phyloP scores from a whole-genome alignment of 345 rosid genomes.

The Pistacia integerrima region DNA sequence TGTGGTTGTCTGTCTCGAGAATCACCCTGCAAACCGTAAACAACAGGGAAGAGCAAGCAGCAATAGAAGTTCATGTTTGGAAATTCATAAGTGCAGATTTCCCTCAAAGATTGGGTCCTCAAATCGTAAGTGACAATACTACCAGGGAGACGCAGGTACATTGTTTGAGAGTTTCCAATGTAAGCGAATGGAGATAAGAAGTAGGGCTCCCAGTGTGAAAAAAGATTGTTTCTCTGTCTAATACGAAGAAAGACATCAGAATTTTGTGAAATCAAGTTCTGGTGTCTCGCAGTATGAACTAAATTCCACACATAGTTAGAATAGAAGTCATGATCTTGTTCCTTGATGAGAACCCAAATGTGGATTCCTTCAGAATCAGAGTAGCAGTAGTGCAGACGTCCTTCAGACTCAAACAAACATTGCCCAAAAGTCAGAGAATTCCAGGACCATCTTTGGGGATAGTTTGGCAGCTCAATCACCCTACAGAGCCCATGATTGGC shows the following conservation, averaged over 20 bases:
- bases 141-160: conserved; percentile 14
- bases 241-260: conserved; percentile 13
- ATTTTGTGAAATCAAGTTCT: conserved; percentile 12
- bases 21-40: not conserved
- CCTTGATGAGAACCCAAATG: conserved; percentile 30
- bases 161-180: not conserved
- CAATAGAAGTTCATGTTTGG: conserved; percentile 16
- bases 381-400: conserved; percentile 27
- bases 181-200: conserved; percentile 24
- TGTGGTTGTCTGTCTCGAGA: not conserved
- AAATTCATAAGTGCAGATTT: conserved; percentile 23
- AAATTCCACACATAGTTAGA: conserved; percentile 22
- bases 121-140: conserved; percentile 16
- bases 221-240: not conserved
- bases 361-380: conserved; percentile 35
- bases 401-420: conserved; percentile 31
- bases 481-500: conserved; percentile 13
- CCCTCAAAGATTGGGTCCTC: conserved; percentile 14
- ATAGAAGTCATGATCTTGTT: conserved; percentile 15
- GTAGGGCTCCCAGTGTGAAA: conserved; percentile 22
- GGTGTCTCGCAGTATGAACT: conserved; percentile 13
- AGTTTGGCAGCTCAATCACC: conserved; percentile 25
- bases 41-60: conserved; percentile 13
- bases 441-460: conserved; percentile 23
- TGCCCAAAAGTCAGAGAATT: conserved; percentile 27